Conservation (phyloP, 1,139 yeast genomes). For the Pichia sp. region DNA sequence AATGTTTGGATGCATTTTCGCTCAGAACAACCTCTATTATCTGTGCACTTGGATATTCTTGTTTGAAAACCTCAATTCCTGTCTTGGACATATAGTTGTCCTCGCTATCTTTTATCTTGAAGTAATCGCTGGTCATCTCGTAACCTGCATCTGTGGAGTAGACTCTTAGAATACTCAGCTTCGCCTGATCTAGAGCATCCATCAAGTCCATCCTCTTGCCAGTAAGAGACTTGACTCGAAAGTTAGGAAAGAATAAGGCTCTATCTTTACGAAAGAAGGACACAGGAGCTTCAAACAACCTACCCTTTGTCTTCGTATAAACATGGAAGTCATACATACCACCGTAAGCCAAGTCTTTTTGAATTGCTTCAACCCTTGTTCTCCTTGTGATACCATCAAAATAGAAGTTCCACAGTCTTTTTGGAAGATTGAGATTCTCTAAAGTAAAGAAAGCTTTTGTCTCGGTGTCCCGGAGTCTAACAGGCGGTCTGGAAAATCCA, state of each 20-base stretch:
- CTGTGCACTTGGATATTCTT: slow-evolving; percentile 51
- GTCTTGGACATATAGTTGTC: slow-evolving; percentile 38
- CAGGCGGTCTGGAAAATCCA: slow-evolving; percentile 42
- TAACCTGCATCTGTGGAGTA: slow-evolving; percentile 73
- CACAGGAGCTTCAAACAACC: slow-evolving; percentile 75
- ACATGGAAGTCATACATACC: slow-evolving; percentile 81
- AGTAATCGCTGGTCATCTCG: slow-evolving; percentile 58
- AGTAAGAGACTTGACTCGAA: slow-evolving; percentile 54
- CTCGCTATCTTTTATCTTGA: slow-evolving; percentile 38
- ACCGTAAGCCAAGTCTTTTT: slow-evolving; percentile 79
- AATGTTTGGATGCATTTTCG: slow-evolving; percentile 64
- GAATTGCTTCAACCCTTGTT: slow-evolving; percentile 44
- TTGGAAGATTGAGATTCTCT: slow-evolving; percentile 27
- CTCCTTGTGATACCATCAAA: slow-evolving; percentile 48
- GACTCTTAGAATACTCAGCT: slow-evolving; percentile 58
- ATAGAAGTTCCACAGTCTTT: slow-evolving; percentile 31
- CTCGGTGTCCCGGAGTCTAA: slow-evolving; percentile 23
- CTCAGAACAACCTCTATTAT: slow-evolving; percentile 72
- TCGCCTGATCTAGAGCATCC: slow-evolving; percentile 43
- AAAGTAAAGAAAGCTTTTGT: slow-evolving; percentile 20
- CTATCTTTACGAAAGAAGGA: slow-evolving; percentile 72
- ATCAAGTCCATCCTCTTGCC: slow-evolving; percentile 39
- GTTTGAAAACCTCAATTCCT: slow-evolving; percentile 31
- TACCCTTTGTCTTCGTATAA: slow-evolving; percentile 76
- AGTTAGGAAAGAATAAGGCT: slow-evolving; percentile 82